Evolutionary conservation across 192 early-diverging fungal species (phyloP).

Genomic region (Polychytrium aggregatum): DNA sequence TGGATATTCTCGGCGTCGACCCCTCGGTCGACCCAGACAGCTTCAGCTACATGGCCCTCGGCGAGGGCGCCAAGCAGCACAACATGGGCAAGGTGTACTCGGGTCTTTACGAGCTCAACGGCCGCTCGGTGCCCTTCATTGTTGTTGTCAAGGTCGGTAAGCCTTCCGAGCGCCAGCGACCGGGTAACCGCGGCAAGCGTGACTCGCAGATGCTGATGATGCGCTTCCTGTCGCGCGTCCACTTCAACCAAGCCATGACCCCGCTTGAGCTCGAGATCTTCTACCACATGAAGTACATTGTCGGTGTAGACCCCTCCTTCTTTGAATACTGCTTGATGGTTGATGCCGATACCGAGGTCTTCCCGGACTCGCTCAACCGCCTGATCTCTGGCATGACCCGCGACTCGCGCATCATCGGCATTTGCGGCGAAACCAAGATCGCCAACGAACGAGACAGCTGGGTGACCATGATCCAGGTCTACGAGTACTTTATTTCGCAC

Average conservation of each 20-base stretch:
- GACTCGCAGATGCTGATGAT: slow-evolving; percentile 98
- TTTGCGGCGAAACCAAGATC: slow-evolving; percentile 92
- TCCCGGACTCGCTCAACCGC: slow-evolving; percentile 75
- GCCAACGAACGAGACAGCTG: slow-evolving; percentile 87
- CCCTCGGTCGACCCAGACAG: slow-evolving; percentile 66
- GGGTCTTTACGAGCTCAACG: slow-evolving; percentile 85
- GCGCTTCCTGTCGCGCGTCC: slow-evolving; percentile 94
- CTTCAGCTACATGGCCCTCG: slow-evolving; percentile 64
- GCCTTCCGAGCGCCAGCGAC: slow-evolving; percentile 69
- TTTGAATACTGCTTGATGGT: slow-evolving; percentile 98
- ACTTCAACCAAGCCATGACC: slow-evolving; percentile 86
- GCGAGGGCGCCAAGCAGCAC: slow-evolving; percentile 70
- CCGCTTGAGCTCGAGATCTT: slow-evolving; percentile 95
- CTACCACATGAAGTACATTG: slow-evolving; percentile 97
- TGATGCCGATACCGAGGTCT: slow-evolving; percentile 89
- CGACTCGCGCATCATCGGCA: slow-evolving; percentile 84
- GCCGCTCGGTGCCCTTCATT: slow-evolving; percentile 89
- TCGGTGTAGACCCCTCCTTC: slow-evolving; percentile 90
- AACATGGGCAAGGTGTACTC: slow-evolving; percentile 97
- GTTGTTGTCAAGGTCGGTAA: slow-evolving; percentile 94
- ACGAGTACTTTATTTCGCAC: slow-evolving; percentile 65
- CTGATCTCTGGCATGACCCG: slow-evolving; percentile 84
- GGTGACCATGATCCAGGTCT: slow-evolving; percentile 93
- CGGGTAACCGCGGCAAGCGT: slow-evolving; percentile 97
- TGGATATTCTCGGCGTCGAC: slow-evolving; percentile 92